Base-by-base conservation (phyloP, 257 asterid species). In the Catharanthus roseus region DNA sequence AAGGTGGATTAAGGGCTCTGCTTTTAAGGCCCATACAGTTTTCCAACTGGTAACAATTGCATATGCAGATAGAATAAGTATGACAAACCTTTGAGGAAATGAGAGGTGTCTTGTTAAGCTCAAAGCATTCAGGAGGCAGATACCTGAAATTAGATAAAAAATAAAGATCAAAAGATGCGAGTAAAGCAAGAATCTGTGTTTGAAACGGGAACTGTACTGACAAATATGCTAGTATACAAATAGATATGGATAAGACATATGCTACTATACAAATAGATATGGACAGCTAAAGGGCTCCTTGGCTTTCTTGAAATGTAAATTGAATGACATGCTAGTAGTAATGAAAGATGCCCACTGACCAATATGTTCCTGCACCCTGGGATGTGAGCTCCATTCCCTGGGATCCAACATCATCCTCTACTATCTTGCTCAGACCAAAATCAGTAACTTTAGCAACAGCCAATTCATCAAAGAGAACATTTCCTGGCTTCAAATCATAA, bases 361-460 rank as follows among this genome's bases (percentile, higher is more conserved):
- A 95, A 85, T 95, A 95, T 53, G 99, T 95, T 78, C 99, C 99
- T 28, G 99, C 99, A 38, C 99, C 99, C 78, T 95, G 99, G 49
- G 99, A 95, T 3, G 99, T 95, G 73, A 95, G 97, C 82, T 95
- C 99, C 99, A 95, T 95, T 77, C 99, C 99, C 79, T 88, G 96
- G 68, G 99, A 95, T 71, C 99, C 99, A 73, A 91, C 99, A 82
- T 91, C 85, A 71, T 89, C 95, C 85, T 91, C 99, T 70, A 95
- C 96, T 62, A 95, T 95, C 93, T 95, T 95, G 89, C 99, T 95
- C 75, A 91, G 97, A 74, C 99, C 99, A 77, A 95, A 95, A 87
- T 95, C 99, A 45, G 99, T 91, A 70, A 95, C 91, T 81, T 91
- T 91, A 76, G 99, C 97, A 74, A 86, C 75, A 47, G 95, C 91